These are phyloP conservation scores for Plantago coronopus DNA, from an alignment of 305 asterid species.

Conservation along the genomic window DNA sequence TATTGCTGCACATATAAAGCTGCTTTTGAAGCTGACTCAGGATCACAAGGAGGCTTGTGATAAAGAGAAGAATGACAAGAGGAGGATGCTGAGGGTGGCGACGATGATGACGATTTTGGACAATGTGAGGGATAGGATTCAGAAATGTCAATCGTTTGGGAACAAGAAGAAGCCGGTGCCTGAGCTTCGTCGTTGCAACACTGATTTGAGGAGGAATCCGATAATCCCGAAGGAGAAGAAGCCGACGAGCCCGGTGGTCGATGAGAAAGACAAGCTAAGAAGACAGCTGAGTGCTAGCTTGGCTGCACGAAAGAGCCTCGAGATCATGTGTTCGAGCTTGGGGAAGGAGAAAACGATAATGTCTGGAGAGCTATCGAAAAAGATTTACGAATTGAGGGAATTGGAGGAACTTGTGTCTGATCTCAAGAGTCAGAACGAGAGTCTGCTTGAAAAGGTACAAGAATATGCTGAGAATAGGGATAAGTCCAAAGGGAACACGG, in stretches of 20 bases:
- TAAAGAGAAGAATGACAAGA: conserved; percentile 54
- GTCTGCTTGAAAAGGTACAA: conserved; percentile 41
- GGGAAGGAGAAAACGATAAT: conserved; percentile 82
- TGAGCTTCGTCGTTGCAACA: conserved; percentile 36
- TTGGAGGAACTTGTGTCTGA: conserved; percentile 57
- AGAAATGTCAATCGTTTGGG: conserved; percentile 70
- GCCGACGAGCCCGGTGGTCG: conserved; percentile 22
- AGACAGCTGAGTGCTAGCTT: conserved; percentile 49
- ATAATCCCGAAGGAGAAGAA: conserved; percentile 32
- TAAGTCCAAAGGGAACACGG: conserved; percentile 24
- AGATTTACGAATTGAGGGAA: conserved; percentile 48
- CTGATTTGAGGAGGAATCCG: conserved; percentile 24
- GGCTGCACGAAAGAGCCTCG: conserved; percentile 64
- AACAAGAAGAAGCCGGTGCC: conserved; percentile 31
- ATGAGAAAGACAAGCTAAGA: conserved; percentile 56
- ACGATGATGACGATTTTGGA: conserved; percentile 87
- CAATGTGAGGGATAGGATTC: conserved; percentile 52
- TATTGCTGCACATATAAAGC: conserved; percentile 73
- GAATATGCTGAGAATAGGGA: conserved; percentile 40
- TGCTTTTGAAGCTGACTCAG: conserved; percentile 65
- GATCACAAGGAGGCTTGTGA: conserved; percentile 75
- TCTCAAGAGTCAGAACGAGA: conserved; percentile 51
- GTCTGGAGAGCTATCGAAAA: conserved; percentile 55
- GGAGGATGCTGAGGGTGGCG: conserved; percentile 91
- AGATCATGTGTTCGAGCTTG: conserved; percentile 69